Evolutionary conservation across 805 yeast species (phyloP).

Genomic region (Nakazawaea ambrosiae): DNA sequence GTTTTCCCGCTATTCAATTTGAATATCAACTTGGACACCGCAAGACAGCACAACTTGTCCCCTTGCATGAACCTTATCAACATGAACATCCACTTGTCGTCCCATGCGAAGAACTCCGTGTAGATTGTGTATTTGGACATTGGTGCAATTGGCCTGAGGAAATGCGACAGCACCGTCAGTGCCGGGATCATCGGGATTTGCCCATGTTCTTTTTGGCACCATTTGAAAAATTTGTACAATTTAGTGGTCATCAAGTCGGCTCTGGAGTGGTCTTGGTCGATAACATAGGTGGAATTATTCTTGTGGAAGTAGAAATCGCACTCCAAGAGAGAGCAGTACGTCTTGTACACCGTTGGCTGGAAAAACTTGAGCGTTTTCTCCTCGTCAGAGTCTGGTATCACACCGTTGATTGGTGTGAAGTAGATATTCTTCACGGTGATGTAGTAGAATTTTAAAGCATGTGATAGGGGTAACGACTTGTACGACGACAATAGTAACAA

Average conservation of each 20-base stretch:
- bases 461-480: not conserved
- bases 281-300: slow-evolving; percentile 77
- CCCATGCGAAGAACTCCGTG: slow-evolving; percentile 72
- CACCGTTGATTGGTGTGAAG: not conserved
- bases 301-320: slow-evolving; percentile 86
- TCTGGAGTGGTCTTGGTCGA: slow-evolving; percentile 76
- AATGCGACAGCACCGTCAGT: slow-evolving; percentile 61
- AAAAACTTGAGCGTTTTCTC: not conserved
- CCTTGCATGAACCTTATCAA: slow-evolving; percentile 50
- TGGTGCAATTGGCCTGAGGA: slow-evolving; percentile 67
- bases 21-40: slow-evolving; percentile 72
- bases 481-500: not conserved
- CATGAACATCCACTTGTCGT: slow-evolving; percentile 77
- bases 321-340: slow-evolving; percentile 35
- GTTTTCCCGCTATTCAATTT: slow-evolving; percentile 68
- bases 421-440: not conserved
- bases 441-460: not conserved
- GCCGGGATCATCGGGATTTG: slow-evolving; percentile 66
- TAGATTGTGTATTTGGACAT: slow-evolving; percentile 50
- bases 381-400: not conserved
- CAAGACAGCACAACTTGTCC: slow-evolving; percentile 33
- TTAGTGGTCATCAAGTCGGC: slow-evolving; percentile 49
- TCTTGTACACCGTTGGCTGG: not conserved
- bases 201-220: slow-evolving; percentile 24
- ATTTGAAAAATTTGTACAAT: slow-evolving; percentile 50